Base-by-base conservation (phyloP, 768 basidiomycete species). In the Agrocybe praecox region DNA sequence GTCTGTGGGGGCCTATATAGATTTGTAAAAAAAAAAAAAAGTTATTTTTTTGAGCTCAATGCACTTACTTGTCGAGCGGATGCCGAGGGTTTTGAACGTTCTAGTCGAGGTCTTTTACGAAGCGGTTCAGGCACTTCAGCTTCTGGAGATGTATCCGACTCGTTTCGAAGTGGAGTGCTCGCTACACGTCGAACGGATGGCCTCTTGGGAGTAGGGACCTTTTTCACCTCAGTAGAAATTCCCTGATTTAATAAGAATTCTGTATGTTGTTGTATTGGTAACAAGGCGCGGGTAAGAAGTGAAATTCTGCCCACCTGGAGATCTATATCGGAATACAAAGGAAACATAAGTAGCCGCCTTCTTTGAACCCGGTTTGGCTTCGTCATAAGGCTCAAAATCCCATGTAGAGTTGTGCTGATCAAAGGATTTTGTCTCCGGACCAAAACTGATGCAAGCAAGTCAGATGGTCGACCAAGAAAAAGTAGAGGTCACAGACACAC, bases 261-360 rank as follows among this genome's bases (percentile, higher is more conserved):
- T 29, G 9, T 29, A 29, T 9, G 9, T 29, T 29, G 9, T 29
- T 9, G 9, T 29, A 5, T 29, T 29, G 9, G 26, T 9, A 40
- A 40, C 12, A 14, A 3, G 14, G 14, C 14, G 36, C 36, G n/a
- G 5, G 5, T 40, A 6, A n/a, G 5, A 14, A 40, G 12, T 15
- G 12, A 14, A 5, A 29, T 29, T 6, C 14, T 6, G 14, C 3
- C 14, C n/a, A 40, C 36, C 36, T 40, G n/a, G 36, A 12, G 36
- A 40, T n/a, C 14, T 40, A 67, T 90, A 90, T 40, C 84, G 76
- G 66, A 90, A 91, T 2, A 82, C 73, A 64, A 90, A 90, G 15
- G 85, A 82, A 22, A 88, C 84, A 52, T 80, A 82, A n/a, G 86
- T 81, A 36, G 67, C 69, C 6, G 80, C 74, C 55, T 69, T 70